Conservation (phyloP, 352 stramenopile genomes). For the Pythium guiyangense region DNA sequence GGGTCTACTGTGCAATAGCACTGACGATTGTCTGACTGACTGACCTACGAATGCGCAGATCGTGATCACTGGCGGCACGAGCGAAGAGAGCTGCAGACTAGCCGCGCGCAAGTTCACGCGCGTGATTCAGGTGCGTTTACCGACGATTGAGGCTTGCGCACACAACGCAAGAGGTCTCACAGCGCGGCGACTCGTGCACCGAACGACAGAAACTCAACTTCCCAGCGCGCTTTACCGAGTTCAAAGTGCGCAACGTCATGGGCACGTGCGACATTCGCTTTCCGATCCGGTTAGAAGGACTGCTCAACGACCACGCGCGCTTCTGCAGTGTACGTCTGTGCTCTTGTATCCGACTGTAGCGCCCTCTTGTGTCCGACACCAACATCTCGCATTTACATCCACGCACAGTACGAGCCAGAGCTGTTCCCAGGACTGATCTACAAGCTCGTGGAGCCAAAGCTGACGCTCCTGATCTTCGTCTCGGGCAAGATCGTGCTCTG, state of each 20-base stretch:
- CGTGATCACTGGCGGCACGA: slow-evolving; percentile 82
- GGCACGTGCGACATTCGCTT: slow-evolving; percentile 97
- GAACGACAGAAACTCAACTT: slow-evolving; percentile 89
- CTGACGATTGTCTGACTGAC: neutral
- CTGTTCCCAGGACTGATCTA: slow-evolving; percentile 99
- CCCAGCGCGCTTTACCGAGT: slow-evolving; percentile 79
- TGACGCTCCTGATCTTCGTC: slow-evolving; percentile 99
- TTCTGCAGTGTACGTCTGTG: slow-evolving; percentile 87
- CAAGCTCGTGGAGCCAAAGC: slow-evolving; percentile 93
- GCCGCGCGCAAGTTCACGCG: slow-evolving; percentile 83
- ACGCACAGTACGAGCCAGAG: slow-evolving; percentile 95
- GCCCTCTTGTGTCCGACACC: too few relatives aligned
- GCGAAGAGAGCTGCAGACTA: slow-evolving; percentile 78
- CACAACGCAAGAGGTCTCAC: too few relatives aligned
- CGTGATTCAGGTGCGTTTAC: slow-evolving; percentile 67
- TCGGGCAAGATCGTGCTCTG: slow-evolving; percentile 99
- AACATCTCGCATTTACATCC: too few relatives aligned
- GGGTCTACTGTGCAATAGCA: neutral
- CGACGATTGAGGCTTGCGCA: too few relatives aligned
- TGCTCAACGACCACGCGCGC: slow-evolving; percentile 94
- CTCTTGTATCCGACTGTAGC: neutral
- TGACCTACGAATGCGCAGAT: slow-evolving; percentile 32
- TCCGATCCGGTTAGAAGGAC: slow-evolving; percentile 97
- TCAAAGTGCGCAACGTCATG: slow-evolving; percentile 98
- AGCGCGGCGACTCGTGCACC: too few relatives aligned